A percentile compares a stretch with the other conserved stretches of the same genome.
These are phyloP conservation scores for Heritiera fomes DNA, from an alignment of 345 rosid genomes.

Conservation along the genomic window DNA sequence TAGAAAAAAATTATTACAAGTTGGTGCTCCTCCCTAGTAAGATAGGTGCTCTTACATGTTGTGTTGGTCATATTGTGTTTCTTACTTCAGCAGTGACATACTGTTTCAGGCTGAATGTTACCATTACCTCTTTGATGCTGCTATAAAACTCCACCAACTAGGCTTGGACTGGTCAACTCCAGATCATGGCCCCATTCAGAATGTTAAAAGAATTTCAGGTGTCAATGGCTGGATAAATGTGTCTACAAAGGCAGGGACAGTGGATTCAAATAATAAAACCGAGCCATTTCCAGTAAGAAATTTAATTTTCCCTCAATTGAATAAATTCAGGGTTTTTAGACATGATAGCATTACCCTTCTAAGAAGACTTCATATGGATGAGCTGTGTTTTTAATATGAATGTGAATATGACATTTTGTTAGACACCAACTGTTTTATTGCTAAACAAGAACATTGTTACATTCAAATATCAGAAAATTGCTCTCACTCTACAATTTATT, in stretches of 20 bases:
- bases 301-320: constrained; percentile 9
- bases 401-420: neutral
- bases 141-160: constrained; percentile 79
- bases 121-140: constrained; percentile 91
- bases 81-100: neutral
- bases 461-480: neutral
- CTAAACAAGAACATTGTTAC: neutral
- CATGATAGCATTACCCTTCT: neutral
- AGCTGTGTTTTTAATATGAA: neutral
- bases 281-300: constrained; percentile 52
- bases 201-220: constrained; percentile 39
- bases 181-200: constrained; percentile 63
- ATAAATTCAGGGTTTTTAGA: constrained; percentile 9
- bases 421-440: neutral
- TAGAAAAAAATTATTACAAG: neutral
- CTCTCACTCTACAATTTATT: constrained; percentile 23
- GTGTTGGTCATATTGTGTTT: neutral
- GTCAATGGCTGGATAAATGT: constrained; percentile 27
- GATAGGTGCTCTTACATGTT: neutral
- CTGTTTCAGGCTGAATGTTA: constrained; percentile 84
- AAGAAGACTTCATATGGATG: neutral
- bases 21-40: neutral
- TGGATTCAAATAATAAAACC: constrained; percentile 44
- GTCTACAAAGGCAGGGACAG: constrained; percentile 43
- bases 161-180: constrained; percentile 79